phyloP scores from a whole-genome alignment of 441 rosid species.

The Erysimum pusillum region DNA sequence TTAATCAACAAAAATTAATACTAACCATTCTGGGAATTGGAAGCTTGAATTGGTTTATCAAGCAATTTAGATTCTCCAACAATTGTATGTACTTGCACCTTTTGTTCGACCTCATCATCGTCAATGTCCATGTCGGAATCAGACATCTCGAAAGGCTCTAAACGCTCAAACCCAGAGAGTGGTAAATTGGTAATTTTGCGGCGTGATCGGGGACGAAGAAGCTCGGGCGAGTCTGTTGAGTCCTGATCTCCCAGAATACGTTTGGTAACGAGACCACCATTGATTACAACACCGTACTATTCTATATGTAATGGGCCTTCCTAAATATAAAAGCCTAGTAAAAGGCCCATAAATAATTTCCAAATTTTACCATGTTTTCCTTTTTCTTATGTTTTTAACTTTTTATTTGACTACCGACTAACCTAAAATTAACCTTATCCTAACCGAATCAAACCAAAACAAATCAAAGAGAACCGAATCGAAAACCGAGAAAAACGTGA shows the following conservation, averaged over 20 bases:
- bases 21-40: conserved; percentile 38
- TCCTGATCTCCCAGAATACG: conserved; percentile 34
- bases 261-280: conserved; percentile 28
- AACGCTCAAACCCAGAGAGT: background rate
- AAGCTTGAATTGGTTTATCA: conserved; percentile 29
- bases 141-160: conserved; percentile 37
- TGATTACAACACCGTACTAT: background rate
- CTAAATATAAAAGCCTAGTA: background rate
- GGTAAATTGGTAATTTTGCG: background rate
- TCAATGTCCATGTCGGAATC: conserved; percentile 50
- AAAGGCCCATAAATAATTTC: conserved; percentile 20
- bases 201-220: conserved; percentile 37
- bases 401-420: too few relatives aligned
- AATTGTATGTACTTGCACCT: conserved; percentile 16
- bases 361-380: background rate
- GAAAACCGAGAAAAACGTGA: conserved; percentile 25
- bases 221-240: conserved; percentile 37
- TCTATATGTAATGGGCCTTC: conserved; percentile 24
- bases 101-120: conserved; percentile 45
- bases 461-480: background rate
- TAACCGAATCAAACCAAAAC: conserved; percentile 16
- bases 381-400: too few relatives aligned
- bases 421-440: background rate
- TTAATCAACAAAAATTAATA: conserved; percentile 9
- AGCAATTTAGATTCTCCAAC: conserved; percentile 24